Conservation (phyloP, 2,329 filamentous ascomycete species). For the Aspergillus novoparasiticus region DNA sequence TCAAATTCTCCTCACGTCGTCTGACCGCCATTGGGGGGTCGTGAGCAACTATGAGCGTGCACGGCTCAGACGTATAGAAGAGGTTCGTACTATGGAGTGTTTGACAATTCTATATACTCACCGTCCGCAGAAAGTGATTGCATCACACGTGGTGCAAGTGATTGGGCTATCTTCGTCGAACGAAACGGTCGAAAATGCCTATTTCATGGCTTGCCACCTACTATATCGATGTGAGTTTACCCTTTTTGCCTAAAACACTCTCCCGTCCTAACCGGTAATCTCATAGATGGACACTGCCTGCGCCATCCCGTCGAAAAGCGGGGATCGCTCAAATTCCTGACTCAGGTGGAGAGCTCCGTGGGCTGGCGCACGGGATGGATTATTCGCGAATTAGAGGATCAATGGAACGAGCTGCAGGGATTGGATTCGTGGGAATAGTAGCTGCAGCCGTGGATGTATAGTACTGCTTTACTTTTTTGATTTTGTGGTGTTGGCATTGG, state of each 20-base stretch:
- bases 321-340: conserved; percentile 32
- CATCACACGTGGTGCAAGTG: conserved; percentile 31
- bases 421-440: conserved; percentile 17
- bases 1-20: conserved; percentile 34
- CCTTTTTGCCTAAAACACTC: background rate
- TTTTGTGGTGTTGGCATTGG: background rate
- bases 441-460: background rate
- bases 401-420: conserved; percentile 32
- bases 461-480: background rate
- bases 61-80: conserved; percentile 28
- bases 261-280: background rate
- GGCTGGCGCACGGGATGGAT: conserved; percentile 39
- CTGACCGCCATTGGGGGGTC: conserved; percentile 23
- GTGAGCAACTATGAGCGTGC: conserved; percentile 32
- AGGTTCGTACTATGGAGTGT: conserved; percentile 20
- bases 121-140: conserved; percentile 28
- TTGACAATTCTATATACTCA: background rate
- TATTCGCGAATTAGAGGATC: conserved; percentile 27
- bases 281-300: conserved; percentile 36
- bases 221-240: conserved; percentile 33
- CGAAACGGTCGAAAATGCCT: conserved; percentile 37
- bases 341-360: conserved; percentile 28
- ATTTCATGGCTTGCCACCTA: conserved; percentile 37
- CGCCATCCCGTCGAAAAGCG: conserved; percentile 29
- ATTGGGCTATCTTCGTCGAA: conserved; percentile 38